Percentiles rank a stretch among this genome's conserved stretches.
These are phyloP conservation scores for Castanospermum australe DNA, from an alignment of 306 rosid species.

Conservation along the genomic window DNA sequence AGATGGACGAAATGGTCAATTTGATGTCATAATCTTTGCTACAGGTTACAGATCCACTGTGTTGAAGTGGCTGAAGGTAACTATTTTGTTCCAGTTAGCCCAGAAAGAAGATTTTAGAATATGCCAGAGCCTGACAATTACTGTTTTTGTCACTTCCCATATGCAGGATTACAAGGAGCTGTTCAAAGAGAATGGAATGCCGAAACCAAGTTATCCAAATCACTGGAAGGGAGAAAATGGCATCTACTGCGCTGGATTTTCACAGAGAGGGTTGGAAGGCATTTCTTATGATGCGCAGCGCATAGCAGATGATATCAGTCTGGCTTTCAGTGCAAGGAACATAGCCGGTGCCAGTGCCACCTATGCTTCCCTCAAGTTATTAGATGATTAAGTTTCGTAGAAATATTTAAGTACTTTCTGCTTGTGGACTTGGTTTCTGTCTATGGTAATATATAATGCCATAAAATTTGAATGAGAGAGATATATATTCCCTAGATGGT, in stretches of 20 bases:
- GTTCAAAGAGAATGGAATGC: slow-evolving; percentile 63
- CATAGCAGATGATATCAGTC: slow-evolving; percentile 44
- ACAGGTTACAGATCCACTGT: slow-evolving; percentile 67
- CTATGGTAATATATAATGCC: too few species aligned
- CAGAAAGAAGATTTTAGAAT: background rate
- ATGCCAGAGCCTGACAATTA: background rate
- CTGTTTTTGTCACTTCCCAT: background rate
- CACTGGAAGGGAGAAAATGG: slow-evolving; percentile 58
- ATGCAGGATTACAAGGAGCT: slow-evolving; percentile 45
- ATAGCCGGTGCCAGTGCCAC: background rate
- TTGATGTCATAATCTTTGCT: slow-evolving; percentile 65
- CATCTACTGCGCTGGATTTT: slow-evolving; percentile 58
- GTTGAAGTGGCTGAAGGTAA: slow-evolving; percentile 65
- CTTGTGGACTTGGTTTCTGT: too few species aligned
- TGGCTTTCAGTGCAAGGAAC: background rate
- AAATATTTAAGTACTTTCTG: too few species aligned
- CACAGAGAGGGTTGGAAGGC: slow-evolving; percentile 46
- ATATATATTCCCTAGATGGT: too few species aligned
- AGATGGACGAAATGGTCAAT: slow-evolving; percentile 31
- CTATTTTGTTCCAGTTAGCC: background rate
- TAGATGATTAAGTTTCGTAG: too few species aligned
- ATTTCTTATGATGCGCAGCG: slow-evolving; percentile 46
- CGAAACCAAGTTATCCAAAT: slow-evolving; percentile 47
- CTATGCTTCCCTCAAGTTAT: background rate
- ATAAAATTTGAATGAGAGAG: too few species aligned